Evolutionary conservation across 2,329 filamentous ascomycete species (phyloP), one percentile per base, ranked within the genome.

Genomic region (Westerdykella sp.): DNA sequence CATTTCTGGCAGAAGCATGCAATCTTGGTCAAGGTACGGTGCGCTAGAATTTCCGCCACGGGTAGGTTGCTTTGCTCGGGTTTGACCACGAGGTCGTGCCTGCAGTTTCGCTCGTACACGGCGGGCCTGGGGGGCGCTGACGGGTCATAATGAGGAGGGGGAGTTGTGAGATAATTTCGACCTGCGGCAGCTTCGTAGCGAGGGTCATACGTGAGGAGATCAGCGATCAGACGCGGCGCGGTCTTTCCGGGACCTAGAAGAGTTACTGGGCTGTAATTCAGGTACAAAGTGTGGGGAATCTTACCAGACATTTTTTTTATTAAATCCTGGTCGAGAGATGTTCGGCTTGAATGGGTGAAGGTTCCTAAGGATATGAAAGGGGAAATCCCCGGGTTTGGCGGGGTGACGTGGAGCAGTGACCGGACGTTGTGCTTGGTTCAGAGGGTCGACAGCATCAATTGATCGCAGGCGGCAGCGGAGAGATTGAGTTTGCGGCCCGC

Each of bases 1-100:
- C 83, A 87, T 46, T 69, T 71, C 43, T 71, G 66, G 63, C 83
- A 87, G 50, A 80, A 73, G 3, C 80, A 73, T 13, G 81, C 76
- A 22, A 83, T 69, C 51, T 74, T 79, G 58, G 77, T 80, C 37
- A 71, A 58, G 2, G 73, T 72, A 6, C 60, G 46, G 25, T 51
- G 50, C 45, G 66, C 60, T 30, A 68, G 60, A 25, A 63, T 56
- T 23, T 65, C 58, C 10, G 69, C 59, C 10, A 61, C 59, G 5
- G 74, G 71, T 21, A 74, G 57, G 25, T 68, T 61, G 42, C 75
- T 79, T 60, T 83, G 79, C 37, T 71, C 68, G 15, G 66, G 48
- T 57, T 85, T 84, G 37, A 69, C 69, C 36, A 74, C 69, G 57
- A 84, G 80, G 22, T 69, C 66, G 66, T 87, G 83, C 41, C 69